phyloP scores from a whole-genome alignment of 202 grass and related monocot genomes.

The Cymbopogon flexuosus region DNA sequence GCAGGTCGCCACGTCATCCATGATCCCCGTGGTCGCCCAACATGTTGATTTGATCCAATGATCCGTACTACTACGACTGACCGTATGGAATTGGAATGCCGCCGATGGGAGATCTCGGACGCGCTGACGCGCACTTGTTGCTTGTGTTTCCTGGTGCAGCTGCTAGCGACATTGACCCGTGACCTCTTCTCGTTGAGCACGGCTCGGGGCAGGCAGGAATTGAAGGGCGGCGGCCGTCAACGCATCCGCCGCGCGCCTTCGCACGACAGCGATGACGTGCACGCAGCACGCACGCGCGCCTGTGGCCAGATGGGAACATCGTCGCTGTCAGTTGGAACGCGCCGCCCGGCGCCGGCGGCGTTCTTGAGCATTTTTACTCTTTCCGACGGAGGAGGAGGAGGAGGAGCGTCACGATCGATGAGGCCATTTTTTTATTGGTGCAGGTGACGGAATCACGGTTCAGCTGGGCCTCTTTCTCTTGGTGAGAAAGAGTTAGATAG shows the following conservation, averaged over 20 bases:
- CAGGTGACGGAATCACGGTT: not conserved
- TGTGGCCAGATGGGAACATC: not conserved
- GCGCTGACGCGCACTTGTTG: not conserved
- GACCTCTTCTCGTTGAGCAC: not conserved
- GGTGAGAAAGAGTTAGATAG: no score
- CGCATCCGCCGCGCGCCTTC: not conserved
- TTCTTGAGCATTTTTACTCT: not conserved
- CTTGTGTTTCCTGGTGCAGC: not conserved
- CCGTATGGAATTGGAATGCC: not conserved
- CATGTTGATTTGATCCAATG: not conserved
- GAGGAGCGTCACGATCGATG: slow-evolving; percentile 1
- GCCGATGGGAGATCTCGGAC: not conserved
- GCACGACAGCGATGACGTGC: slow-evolving; percentile 25
- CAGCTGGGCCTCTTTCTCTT: no score
- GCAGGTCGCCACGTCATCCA: slow-evolving; percentile 14
- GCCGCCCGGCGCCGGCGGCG: not conserved
- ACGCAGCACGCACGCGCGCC: not conserved
- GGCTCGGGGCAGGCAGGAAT: not conserved
- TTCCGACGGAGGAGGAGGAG: not conserved
- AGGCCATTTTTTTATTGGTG: not conserved
- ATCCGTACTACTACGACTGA: not conserved
- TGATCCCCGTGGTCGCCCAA: not conserved
- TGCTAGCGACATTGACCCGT: slow-evolving; percentile 22
- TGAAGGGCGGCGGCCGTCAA: not conserved
- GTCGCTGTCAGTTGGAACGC: slow-evolving; percentile 4